Evolutionary conservation across 805 yeast species (phyloP).

Genomic region (Pichia rugopelliculosa): DNA sequence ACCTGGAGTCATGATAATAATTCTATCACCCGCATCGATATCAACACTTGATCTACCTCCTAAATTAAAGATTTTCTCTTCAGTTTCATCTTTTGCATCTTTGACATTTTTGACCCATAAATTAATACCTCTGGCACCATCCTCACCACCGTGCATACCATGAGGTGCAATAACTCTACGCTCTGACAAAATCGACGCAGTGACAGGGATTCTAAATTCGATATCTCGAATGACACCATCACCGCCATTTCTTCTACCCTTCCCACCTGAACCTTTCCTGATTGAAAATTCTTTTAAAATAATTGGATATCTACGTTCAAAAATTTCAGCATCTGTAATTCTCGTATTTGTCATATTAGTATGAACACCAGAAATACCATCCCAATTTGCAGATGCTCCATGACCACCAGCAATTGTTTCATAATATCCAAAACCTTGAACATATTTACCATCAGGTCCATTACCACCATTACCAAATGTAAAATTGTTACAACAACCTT

Average conservation of each 20-base stretch:
- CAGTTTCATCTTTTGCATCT: conserved; percentile 26
- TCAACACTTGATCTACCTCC: conserved; percentile 68
- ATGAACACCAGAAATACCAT: conserved; percentile 85
- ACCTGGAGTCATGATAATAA: conserved; percentile 71
- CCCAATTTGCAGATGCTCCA: conserved; percentile 80
- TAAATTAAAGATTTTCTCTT: conserved; percentile 38
- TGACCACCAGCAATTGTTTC: conserved; percentile 96
- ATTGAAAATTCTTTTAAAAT: conserved; percentile 64
- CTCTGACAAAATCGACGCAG: conserved; percentile 78
- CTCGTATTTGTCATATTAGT: conserved; percentile 92
- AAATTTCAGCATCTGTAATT: conserved; percentile 84
- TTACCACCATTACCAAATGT: conserved; percentile 82
- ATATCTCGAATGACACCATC: conserved; percentile 81
- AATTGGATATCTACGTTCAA: conserved; percentile 85
- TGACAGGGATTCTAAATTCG: conserved; percentile 65
- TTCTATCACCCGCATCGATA: conserved; percentile 54
- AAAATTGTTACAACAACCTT: conserved; percentile 91
- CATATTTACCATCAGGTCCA: conserved; percentile 39
- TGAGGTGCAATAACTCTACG: conserved; percentile 80
- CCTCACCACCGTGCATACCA: conserved; percentile 77
- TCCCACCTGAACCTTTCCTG: conserved; percentile 73
- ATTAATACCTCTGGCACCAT: conserved; percentile 68
- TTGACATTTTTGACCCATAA: conserved; percentile 35
- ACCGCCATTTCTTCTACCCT: conserved; percentile 69
- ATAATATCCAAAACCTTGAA: conserved; percentile 78